Evolutionary conservation across 176 grass and related monocot species (phyloP).

Genomic region (Musa beccarii): DNA sequence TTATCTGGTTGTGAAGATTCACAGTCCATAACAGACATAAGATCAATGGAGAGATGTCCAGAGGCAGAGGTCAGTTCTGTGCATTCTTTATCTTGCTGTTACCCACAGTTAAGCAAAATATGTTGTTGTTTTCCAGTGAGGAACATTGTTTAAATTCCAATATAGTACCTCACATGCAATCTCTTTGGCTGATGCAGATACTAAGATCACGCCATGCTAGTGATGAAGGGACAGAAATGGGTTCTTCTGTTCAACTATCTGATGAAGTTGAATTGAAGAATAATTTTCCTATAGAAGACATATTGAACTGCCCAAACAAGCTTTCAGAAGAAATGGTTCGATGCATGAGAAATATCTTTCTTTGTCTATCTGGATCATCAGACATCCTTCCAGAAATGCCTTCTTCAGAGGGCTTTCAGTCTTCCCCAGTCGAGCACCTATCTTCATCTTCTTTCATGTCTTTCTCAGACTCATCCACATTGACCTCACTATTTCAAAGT

Average conservation of each 20-base stretch:
- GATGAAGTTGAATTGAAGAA: slow-evolving; percentile 40
- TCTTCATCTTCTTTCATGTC: slow-evolving; percentile 56
- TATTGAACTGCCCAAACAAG: slow-evolving; percentile 69
- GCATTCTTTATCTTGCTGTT: slow-evolving; percentile 6
- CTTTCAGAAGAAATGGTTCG: slow-evolving; percentile 96
- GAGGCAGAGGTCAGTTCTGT: slow-evolving; percentile 55
- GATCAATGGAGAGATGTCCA: slow-evolving; percentile 45
- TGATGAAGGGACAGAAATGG: slow-evolving; percentile 33
- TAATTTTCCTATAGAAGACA: slow-evolving; percentile 43
- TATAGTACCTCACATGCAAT: background rate
- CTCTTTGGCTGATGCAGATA: slow-evolving; percentile 33
- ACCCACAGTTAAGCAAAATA: too few species aligned
- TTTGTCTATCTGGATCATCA: slow-evolving; percentile 75
- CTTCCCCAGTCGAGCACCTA: slow-evolving; percentile 53
- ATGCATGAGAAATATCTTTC: slow-evolving; percentile 98
- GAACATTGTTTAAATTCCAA: too few species aligned
- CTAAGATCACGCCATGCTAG: slow-evolving; percentile 19
- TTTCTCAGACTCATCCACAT: slow-evolving; percentile 58
- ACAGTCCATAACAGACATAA: slow-evolving; percentile 34
- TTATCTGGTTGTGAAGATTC: slow-evolving; percentile 33
- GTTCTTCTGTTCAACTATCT: slow-evolving; percentile 24
- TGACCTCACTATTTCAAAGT: slow-evolving; percentile 47
- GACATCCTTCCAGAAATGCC: slow-evolving; percentile 37
- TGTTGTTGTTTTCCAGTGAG: too few species aligned
- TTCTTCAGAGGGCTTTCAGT: slow-evolving; percentile 41